Percentiles rank a stretch among this genome's conserved stretches.
Evolutionary conservation across 805 yeast genomes (phyloP).

Genomic region (Candida insectalens): DNA sequence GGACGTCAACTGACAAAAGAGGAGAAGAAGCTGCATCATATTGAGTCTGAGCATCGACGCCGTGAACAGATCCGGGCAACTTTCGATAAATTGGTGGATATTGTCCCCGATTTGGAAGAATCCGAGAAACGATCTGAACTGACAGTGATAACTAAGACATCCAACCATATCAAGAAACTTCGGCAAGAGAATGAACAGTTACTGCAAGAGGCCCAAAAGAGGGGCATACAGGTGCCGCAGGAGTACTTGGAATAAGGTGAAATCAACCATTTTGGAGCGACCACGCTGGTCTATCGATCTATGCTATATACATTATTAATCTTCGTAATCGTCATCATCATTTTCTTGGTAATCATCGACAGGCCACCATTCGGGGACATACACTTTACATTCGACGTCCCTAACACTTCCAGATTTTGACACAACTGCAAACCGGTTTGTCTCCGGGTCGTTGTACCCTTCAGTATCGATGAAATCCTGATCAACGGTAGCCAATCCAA

Average conservation of each 20-base stretch:
- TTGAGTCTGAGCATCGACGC: constrained; percentile 66
- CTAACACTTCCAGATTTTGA: constrained; percentile 10
- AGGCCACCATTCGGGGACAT: constrained; percentile 75
- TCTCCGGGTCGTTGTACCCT: constrained; percentile 8
- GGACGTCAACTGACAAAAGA: constrained; percentile 18
- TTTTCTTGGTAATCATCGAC: constrained; percentile 18
- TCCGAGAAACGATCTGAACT: constrained; percentile 76
- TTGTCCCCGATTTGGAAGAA: constrained; percentile 66
- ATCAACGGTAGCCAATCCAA: constrained; percentile 57
- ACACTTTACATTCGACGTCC: constrained; percentile 38
- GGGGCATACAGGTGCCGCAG: constrained; percentile 30
- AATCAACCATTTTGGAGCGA: constrained; percentile 7
- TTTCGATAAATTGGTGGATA: constrained; percentile 62
- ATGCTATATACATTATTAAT: neutral
- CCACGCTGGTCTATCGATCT: constrained; percentile 7
- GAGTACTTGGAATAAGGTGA: constrained; percentile 14
- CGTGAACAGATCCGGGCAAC: constrained; percentile 78
- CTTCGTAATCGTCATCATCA: constrained; percentile 2
- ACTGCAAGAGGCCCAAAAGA: constrained; percentile 28
- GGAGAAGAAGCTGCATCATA: constrained; percentile 26
- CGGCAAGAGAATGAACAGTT: constrained; percentile 40
- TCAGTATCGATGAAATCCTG: constrained; percentile 24
- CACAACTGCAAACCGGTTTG: constrained; percentile 8
- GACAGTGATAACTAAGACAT: constrained; percentile 51
- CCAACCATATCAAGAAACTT: constrained; percentile 40